Conservation (phyloP, 2,329 filamentous ascomycete genomes). For the Torrubiella hemipterigena region DNA sequence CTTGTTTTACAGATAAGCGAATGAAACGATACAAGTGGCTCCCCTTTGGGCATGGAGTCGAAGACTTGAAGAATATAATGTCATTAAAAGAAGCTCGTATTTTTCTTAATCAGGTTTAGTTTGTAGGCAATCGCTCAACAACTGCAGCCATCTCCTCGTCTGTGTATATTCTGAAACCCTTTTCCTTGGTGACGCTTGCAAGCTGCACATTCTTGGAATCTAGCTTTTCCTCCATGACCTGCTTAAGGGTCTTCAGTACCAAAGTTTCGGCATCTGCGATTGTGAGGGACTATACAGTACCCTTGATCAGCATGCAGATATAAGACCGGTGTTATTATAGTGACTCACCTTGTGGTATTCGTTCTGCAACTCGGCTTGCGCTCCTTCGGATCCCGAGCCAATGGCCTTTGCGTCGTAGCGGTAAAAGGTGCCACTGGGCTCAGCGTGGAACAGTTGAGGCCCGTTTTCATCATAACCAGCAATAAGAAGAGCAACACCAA, state of each 20-base stretch:
- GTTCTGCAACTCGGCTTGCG: conserved; percentile 94
- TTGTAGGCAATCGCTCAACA: conserved; percentile 68
- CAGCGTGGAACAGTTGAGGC: conserved; percentile 92
- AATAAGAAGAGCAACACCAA: conserved; percentile 92
- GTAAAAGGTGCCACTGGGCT: conserved; percentile 97
- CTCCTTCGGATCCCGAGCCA: conserved; percentile 91
- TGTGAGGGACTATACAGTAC: conserved; percentile 58
- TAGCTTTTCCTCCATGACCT: conserved; percentile 99
- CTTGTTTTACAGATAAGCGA: no score
- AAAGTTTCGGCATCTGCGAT: conserved; percentile 87
- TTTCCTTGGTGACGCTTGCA: conserved; percentile 94
- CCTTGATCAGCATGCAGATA: background rate
- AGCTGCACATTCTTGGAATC: conserved; percentile 98
- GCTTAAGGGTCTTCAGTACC: conserved; percentile 94
- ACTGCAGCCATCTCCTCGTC: conserved; percentile 95
- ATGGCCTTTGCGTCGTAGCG: conserved; percentile 98
- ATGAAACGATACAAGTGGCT: no score
- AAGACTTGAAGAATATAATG: no score
- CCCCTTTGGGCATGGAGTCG: no score
- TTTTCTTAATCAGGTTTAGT: no score
- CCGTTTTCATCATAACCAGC: conserved; percentile 96
- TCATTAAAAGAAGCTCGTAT: no score
- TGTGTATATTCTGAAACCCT: conserved; percentile 96
- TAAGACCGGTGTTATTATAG: background rate
- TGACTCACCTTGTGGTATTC: conserved; percentile 78